Evolutionary conservation across 169 alveolate species (phyloP), one percentile per base, ranked within the genome.

Genomic region (Eimeria mitis): DNA sequence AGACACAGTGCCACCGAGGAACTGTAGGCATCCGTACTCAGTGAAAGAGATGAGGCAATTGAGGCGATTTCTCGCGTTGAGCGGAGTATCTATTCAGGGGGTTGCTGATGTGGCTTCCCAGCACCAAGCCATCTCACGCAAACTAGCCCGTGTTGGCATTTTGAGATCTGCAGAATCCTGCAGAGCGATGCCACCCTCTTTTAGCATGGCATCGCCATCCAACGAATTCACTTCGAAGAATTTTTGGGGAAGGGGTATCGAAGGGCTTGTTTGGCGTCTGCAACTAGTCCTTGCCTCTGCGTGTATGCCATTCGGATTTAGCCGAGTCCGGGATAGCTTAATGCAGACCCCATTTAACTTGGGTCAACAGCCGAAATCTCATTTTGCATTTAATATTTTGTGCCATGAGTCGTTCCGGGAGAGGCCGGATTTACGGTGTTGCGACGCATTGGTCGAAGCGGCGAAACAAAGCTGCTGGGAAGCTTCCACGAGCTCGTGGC

Each of bases 231-330:
- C 0, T 25, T 47, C 23, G 63, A 47, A 44, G 85, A 37, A 75
- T 19, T 14, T 61, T 47, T 42, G 19, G 85, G 85, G 85, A 31
- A 34, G 52, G 25, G 94, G 37, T 70, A 49, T 87, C 34, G 94
- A 87, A 34, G 49, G 94, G 16, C 94, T 87, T n/a, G 94, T 87
- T 31, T 87, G 94, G 94, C 94, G 94, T 3, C 94, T 87, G 78
- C 94, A 87, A 83, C 83, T 87, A 13, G 83, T 63, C 42, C 83
- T 87, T 21, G 94, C 83, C 65, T 40, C 70, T 23, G 94, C 94
- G 2, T 87, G 71, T 61, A 87, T 87, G 70, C 94, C 94, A 19
- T 87, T 87, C 63, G 94, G 94, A 7, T 87, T 87, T n/a, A 63
- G 83, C 83, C 31, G 63, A 49, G 54, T 61, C 37, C 59, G 63